Conservation (phyloP, 2,329 filamentous ascomycete species). For the Fusarium sp. region DNA sequence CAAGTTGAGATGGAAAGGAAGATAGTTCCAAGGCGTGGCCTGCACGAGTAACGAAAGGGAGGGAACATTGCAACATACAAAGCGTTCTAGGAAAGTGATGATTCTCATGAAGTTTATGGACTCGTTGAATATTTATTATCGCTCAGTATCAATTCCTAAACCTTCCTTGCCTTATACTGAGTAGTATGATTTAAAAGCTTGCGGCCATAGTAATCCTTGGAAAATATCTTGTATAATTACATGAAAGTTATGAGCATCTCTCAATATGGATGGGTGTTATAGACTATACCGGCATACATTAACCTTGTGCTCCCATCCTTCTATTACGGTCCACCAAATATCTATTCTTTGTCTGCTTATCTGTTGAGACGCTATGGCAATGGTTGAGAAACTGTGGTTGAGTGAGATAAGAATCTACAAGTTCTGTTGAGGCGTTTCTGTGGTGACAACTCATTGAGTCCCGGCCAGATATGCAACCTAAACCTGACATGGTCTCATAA, state of each 20-base stretch:
- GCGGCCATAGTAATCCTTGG: not conserved
- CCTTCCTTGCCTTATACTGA: not conserved
- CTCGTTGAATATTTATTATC: not conserved
- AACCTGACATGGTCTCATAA: not conserved
- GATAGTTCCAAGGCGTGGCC: not conserved
- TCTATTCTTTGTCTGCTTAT: not conserved
- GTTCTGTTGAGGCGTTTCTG: constrained; percentile 21
- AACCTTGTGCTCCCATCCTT: not conserved
- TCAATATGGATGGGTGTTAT: not conserved
- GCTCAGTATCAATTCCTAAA: not conserved
- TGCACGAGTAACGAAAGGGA: not conserved
- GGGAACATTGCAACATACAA: not conserved
- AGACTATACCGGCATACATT: not conserved
- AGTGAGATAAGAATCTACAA: not conserved
- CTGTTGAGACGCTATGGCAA: constrained; percentile 2
- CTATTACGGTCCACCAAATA: not conserved
- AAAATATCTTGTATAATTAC: not conserved
- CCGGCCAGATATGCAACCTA: not conserved
- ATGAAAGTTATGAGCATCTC: not conserved
- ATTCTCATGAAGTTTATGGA: not conserved
- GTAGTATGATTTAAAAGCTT: too few relatives aligned
- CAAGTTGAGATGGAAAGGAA: constrained; percentile 77
- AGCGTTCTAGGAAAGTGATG: not conserved
- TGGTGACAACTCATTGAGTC: constrained; percentile 1
- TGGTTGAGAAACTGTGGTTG: constrained; percentile 4